These are phyloP conservation scores for Cucurbitaria berberidis DNA, from an alignment of 2,329 filamentous ascomycete genomes.

Conservation along the genomic window DNA sequence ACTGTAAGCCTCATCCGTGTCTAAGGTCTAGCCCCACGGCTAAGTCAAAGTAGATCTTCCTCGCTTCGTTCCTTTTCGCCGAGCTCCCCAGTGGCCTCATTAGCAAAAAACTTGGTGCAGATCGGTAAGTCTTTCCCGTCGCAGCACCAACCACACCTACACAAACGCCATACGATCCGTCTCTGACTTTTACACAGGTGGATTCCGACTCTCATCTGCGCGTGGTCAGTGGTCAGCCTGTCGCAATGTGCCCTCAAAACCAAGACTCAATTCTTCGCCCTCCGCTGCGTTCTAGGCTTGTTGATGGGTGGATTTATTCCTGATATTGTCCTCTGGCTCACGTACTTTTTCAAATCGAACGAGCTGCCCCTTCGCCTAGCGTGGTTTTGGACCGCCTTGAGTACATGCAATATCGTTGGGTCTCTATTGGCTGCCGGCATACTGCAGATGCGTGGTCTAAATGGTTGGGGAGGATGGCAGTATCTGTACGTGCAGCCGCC, in stretches of 20 bases:
- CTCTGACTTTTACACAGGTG: slow-evolving; percentile 26
- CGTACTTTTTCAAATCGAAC: slow-evolving; percentile 50
- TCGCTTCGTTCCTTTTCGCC: slow-evolving; percentile 54
- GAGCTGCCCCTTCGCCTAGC: slow-evolving; percentile 52
- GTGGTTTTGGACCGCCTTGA: slow-evolving; percentile 53
- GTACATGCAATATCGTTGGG: slow-evolving; percentile 45
- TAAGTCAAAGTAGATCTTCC: slow-evolving; percentile 30
- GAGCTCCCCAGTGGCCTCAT: slow-evolving; percentile 59
- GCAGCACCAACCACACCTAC: slow-evolving; percentile 37
- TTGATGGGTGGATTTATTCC: slow-evolving; percentile 45
- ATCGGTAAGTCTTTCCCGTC: slow-evolving; percentile 45
- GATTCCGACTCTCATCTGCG: slow-evolving; percentile 47
- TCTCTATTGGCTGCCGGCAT: slow-evolving; percentile 51
- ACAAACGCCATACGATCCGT: not conserved
- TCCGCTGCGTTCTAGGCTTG: slow-evolving; percentile 50
- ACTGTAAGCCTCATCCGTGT: slow-evolving; percentile 43
- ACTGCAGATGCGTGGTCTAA: slow-evolving; percentile 51
- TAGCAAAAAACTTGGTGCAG: slow-evolving; percentile 59
- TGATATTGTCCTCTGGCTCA: slow-evolving; percentile 51
- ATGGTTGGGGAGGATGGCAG: slow-evolving; percentile 53
- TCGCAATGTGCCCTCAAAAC: slow-evolving; percentile 45
- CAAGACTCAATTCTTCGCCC: slow-evolving; percentile 46
- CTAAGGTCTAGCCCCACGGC: not conserved
- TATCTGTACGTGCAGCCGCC: slow-evolving; percentile 29
- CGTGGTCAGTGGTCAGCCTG: slow-evolving; percentile 46